Conservation (phyloP, 2,329 filamentous ascomycete genomes). For the Hypoxylon sp. region DNA sequence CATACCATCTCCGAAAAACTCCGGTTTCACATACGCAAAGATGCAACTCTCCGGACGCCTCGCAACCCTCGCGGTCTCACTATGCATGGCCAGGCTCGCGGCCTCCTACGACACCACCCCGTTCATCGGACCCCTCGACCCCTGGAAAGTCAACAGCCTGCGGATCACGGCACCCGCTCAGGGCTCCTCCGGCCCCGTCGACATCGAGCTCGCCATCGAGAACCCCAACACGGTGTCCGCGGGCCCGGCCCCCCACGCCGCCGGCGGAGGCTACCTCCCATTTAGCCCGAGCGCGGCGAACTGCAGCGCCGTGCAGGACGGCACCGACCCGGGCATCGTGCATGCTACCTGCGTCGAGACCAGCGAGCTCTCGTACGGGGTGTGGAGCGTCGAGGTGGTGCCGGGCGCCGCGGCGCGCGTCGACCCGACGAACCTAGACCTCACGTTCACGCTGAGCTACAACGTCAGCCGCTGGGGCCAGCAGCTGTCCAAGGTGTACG, state of each 20-base stretch:
- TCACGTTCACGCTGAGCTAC: conserved; percentile 31
- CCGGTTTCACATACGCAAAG: neutral
- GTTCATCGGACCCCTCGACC: conserved; percentile 31
- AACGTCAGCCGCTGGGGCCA: conserved; percentile 29
- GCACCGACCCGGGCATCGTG: neutral
- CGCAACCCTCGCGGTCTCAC: conserved; percentile 16
- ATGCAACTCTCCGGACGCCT: conserved; percentile 25
- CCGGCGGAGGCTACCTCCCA: conserved; percentile 38
- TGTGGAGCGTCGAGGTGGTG: conserved; percentile 23
- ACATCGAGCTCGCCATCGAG: conserved; percentile 26
- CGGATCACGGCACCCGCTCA: conserved; percentile 19
- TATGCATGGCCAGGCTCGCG: conserved; percentile 1
- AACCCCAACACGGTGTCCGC: conserved; percentile 42
- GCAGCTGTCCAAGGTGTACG: conserved; percentile 31
- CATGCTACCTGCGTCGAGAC: conserved; percentile 24
- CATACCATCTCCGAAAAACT: neutral
- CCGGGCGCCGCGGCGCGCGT: neutral
- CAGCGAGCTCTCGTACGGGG: conserved; percentile 19
- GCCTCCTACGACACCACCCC: conserved; percentile 22
- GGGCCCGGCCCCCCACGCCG: conserved; percentile 31
- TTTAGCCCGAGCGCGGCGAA: conserved; percentile 36
- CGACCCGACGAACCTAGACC: conserved; percentile 8
- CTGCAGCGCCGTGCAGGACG: conserved; percentile 17
- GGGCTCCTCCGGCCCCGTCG: neutral
- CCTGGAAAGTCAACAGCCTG: conserved; percentile 30